These are phyloP conservation scores for Sugiyamaella marilandica DNA, from an alignment of 805 yeast species.

Conservation along the genomic window DNA sequence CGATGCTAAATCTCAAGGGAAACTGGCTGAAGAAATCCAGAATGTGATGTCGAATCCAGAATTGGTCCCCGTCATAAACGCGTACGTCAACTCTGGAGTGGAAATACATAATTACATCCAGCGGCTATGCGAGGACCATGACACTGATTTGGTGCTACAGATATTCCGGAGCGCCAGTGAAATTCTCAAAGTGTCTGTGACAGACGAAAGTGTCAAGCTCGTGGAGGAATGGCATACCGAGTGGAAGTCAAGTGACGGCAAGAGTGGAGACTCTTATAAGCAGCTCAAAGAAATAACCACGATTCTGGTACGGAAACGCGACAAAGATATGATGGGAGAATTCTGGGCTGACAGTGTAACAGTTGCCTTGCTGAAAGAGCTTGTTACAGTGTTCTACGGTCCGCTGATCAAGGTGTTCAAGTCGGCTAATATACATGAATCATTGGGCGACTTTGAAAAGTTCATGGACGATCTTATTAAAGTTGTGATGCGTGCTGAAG, in stretches of 20 bases:
- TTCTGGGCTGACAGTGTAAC: conserved; percentile 84
- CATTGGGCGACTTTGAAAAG: conserved; percentile 56
- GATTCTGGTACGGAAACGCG: conserved; percentile 61
- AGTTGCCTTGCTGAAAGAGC: conserved; percentile 65
- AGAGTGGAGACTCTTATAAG: conserved; percentile 43
- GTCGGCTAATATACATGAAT: conserved; percentile 59
- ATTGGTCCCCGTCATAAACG: conserved; percentile 21
- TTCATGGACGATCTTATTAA: conserved; percentile 64
- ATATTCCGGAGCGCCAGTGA: background rate
- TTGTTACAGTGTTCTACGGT: conserved; percentile 66
- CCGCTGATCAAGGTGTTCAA: conserved; percentile 68
- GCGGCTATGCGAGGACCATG: conserved; percentile 28
- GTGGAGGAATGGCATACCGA: conserved; percentile 30
- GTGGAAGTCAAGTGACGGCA: conserved; percentile 28
- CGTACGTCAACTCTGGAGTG: conserved; percentile 13
- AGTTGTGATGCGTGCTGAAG: conserved; percentile 47
- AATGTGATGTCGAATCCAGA: conserved; percentile 33
- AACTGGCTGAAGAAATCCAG: conserved; percentile 46
- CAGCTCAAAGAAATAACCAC: conserved; percentile 59
- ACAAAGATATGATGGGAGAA: conserved; percentile 67
- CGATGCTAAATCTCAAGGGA: conserved; percentile 61
- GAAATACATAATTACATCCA: conserved; percentile 31
- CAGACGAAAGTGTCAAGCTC: background rate
- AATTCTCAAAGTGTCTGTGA: background rate
- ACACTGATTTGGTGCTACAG: conserved; percentile 25